Percentiles rank a stretch among this genome's conserved stretches.
Evolutionary conservation across 495 filamentous ascomycete species (phyloP).

Genomic region (Eremomyces bilateralis): DNA sequence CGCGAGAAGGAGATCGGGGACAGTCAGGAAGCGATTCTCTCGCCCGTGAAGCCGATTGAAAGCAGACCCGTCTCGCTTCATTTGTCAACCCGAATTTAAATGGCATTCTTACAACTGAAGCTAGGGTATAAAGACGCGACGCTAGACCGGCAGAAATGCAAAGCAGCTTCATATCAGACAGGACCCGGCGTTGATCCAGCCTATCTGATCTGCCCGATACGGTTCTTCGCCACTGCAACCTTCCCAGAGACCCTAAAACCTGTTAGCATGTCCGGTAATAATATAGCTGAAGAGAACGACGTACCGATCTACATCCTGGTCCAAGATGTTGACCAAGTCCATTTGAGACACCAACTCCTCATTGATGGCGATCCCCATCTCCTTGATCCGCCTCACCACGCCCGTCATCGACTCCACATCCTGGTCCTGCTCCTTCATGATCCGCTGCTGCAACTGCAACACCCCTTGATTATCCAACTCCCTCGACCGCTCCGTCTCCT

Average conservation of each 20-base stretch:
- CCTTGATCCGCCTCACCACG: conserved; percentile 58
- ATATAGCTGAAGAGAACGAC: conserved; percentile 9
- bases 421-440: conserved; percentile 71
- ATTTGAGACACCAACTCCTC: conserved; percentile 72
- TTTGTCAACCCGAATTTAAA: too few species aligned
- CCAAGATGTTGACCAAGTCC: conserved; percentile 51
- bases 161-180: too few species aligned
- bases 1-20: too few species aligned
- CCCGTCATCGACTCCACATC: conserved; percentile 54
- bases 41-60: too few species aligned
- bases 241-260: conserved; percentile 41
- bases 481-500: conserved; percentile 66
- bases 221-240: conserved; percentile 60
- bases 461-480: conserved; percentile 84
- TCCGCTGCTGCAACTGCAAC: conserved; percentile 59
- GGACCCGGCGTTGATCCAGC: too few species aligned
- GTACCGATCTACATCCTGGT: conserved; percentile 49
- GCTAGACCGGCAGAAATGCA: too few species aligned
- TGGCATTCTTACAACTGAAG: too few species aligned
- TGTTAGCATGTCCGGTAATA: conserved; percentile 10
- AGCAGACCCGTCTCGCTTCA: too few species aligned
- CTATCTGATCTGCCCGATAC: conserved; percentile 53
- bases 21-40: too few species aligned
- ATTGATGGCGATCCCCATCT: conserved; percentile 69
- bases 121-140: too few species aligned